A percentile compares a stretch with the other conserved stretches of the same genome.
These are phyloP conservation scores for Sextonia rubra DNA, from an alignment of 164 flowering plant genomes.

Conservation along the genomic window DNA sequence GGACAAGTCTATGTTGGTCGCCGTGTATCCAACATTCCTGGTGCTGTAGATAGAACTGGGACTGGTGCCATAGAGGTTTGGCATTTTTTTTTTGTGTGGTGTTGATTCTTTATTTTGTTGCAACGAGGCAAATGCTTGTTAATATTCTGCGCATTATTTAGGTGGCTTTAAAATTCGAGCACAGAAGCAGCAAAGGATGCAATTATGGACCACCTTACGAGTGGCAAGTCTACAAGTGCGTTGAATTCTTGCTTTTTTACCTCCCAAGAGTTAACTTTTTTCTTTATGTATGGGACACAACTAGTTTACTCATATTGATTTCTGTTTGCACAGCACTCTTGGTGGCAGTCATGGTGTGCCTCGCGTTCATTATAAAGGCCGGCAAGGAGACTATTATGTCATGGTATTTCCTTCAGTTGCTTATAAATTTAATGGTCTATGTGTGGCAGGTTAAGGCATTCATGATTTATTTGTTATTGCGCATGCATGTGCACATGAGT, in stretches of 20 bases:
- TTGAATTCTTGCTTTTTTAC: background rate
- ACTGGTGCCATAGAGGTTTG: conserved; percentile 70
- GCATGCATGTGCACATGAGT: too few species aligned
- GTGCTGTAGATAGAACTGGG: conserved; percentile 40
- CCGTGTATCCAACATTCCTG: conserved; percentile 33
- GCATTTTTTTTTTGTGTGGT: background rate
- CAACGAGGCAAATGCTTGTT: background rate
- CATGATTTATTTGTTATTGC: background rate
- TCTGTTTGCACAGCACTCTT: conserved; percentile 45
- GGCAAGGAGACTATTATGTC: conserved; percentile 77
- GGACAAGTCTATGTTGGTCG: conserved; percentile 93
- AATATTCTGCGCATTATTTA: conserved; percentile 12
- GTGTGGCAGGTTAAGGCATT: background rate
- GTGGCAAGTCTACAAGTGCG: conserved; percentile 89
- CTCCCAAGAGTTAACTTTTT: background rate
- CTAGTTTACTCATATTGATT: conserved; percentile 4
- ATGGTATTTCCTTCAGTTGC: conserved; percentile 44
- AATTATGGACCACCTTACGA: conserved; percentile 84
- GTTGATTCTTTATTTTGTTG: background rate
- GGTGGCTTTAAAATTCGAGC: conserved; percentile 90
- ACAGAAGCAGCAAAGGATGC: conserved; percentile 84
- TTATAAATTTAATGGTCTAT: background rate
- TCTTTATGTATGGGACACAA: background rate
- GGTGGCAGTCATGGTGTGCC: conserved; percentile 95
- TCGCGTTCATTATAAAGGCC: conserved; percentile 73